Evolutionary conservation across 2,329 filamentous ascomycete genomes (phyloP).

Genomic region (Canariomyces notabilis): DNA sequence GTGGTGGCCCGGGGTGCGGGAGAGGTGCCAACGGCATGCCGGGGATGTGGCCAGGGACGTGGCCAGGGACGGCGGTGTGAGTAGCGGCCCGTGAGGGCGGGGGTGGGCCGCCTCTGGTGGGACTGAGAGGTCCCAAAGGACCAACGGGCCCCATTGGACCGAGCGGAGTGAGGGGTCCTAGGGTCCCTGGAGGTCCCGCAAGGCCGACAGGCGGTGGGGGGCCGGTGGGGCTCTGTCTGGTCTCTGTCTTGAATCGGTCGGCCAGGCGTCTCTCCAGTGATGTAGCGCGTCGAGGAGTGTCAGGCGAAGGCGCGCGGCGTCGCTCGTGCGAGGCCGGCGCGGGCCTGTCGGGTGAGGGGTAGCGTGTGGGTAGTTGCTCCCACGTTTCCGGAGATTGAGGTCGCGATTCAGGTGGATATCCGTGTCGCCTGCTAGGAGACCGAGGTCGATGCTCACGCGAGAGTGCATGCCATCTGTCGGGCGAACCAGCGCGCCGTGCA

Average conservation of each 20-base stretch:
- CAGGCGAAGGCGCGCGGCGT: conserved; percentile 14
- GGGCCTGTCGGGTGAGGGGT: conserved; percentile 15
- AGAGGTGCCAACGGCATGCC: conserved; percentile 33
- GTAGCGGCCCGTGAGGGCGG: conserved; percentile 19
- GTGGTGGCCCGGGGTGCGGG: conserved; percentile 27
- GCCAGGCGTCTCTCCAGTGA: conserved; percentile 48
- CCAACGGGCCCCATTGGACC: conserved; percentile 12
- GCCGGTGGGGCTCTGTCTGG: conserved; percentile 31
- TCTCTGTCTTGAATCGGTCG: conserved; percentile 44
- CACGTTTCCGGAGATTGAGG: conserved; percentile 17
- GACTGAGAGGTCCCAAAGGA: conserved; percentile 14
- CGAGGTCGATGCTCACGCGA: conserved; percentile 12
- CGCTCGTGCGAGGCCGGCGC: conserved; percentile 10
- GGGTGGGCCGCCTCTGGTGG: conserved; percentile 10
- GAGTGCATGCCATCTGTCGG: conserved; percentile 15
- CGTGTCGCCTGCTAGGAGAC: conserved; percentile 17
- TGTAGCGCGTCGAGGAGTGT: conserved; percentile 29
- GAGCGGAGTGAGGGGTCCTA: conserved; percentile 13
- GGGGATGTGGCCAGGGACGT: conserved; percentile 7
- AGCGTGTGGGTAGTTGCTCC: conserved; percentile 18
- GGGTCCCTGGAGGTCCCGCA: no score
- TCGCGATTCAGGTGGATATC: conserved; percentile 15
- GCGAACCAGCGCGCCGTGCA: conserved; percentile 11
- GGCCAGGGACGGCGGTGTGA: conserved; percentile 20
- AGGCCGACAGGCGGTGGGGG: conserved; percentile 10